A percentile compares a stretch with the other conserved stretches of the same genome.
Conservation (phyloP, 106 monocot species). For the Chionographis japonica region DNA sequence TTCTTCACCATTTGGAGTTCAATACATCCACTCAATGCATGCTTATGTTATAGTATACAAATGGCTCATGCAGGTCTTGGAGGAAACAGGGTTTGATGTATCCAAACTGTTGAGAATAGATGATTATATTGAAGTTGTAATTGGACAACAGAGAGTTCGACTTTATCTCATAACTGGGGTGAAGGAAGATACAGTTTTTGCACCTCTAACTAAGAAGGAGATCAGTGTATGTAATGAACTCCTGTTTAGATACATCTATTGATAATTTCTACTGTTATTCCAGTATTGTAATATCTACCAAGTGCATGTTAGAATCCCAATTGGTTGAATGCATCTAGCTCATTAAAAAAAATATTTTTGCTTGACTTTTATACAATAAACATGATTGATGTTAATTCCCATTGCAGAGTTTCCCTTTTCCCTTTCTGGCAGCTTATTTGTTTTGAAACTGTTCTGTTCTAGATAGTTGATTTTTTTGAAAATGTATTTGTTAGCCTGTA, state of each 20-base stretch:
- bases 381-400: too few relatives aligned
- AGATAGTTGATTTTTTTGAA: too few relatives aligned
- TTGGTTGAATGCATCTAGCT: too few relatives aligned
- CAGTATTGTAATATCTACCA: too few relatives aligned
- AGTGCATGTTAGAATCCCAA: too few relatives aligned
- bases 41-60: neutral
- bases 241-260: neutral
- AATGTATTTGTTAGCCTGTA: too few relatives aligned
- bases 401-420: too few relatives aligned
- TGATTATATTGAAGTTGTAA: slow-evolving; percentile 82
- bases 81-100: slow-evolving; percentile 95
- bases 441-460: too few relatives aligned
- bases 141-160: slow-evolving; percentile 80
- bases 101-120: slow-evolving; percentile 69
- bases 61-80: slow-evolving; percentile 59
- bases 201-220: slow-evolving; percentile 96
- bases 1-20: neutral
- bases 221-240: slow-evolving; percentile 67
- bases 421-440: too few relatives aligned
- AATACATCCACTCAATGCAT: neutral
- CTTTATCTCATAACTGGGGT: slow-evolving; percentile 83
- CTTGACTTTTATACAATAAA: too few relatives aligned
- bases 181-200: slow-evolving; percentile 74
- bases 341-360: too few relatives aligned
- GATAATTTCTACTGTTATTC: too few relatives aligned